phyloP scores from a whole-genome alignment of 192 early-diverging fungal species.

The Anaeromyces robustus region DNA sequence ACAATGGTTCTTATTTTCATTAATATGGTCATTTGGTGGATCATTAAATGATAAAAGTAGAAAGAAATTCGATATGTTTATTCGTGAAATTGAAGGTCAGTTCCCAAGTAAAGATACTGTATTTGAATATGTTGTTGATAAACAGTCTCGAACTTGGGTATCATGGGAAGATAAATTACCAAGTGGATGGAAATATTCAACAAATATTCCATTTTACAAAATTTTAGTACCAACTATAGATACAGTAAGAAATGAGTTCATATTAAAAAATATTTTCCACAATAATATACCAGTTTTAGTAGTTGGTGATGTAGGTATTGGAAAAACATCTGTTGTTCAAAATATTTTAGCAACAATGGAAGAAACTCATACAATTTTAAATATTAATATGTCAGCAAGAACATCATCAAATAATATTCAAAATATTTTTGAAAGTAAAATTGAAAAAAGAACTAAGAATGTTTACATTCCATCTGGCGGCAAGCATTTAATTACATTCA shows the following conservation, averaged over 20 bases:
- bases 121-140: conserved; percentile 31
- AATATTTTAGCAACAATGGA: conserved; percentile 30
- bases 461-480: conserved; percentile 39
- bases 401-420: conserved; percentile 38
- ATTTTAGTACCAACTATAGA: conserved; percentile 46
- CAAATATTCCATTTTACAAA: conserved; percentile 32
- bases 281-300: conserved; percentile 30
- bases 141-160: conserved; percentile 20
- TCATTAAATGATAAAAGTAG: conserved; percentile 29
- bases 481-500: conserved; percentile 31
- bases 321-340: conserved; percentile 39
- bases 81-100: conserved; percentile 13
- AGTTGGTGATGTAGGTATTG: conserved; percentile 43
- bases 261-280: conserved; percentile 31
- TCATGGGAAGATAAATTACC: conserved; percentile 34
- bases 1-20: conserved; percentile 27
- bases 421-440: conserved; percentile 41
- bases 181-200: conserved; percentile 15
- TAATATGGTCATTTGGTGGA: conserved; percentile 38
- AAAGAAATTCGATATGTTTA: conserved; percentile 24
- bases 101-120: conserved; percentile 20
- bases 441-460: conserved; percentile 43
- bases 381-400: conserved; percentile 41
- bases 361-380: conserved; percentile 30
- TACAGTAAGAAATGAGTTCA: conserved; percentile 36